Evolutionary conservation across 129 eudicot species (phyloP).

Genomic region (sunflower (Helianthus annuus)): DNA sequence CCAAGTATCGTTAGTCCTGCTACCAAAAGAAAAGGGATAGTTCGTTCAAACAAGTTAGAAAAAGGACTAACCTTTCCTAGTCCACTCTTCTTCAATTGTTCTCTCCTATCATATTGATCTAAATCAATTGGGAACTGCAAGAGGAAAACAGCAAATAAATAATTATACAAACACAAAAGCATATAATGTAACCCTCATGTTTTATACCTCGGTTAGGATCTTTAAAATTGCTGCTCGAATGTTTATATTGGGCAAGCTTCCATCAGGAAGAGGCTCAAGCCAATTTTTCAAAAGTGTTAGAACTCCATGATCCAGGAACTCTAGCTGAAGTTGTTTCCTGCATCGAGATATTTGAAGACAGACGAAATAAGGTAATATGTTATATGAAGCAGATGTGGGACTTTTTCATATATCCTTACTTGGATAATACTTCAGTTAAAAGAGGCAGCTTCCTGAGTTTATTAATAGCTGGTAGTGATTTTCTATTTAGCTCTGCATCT

Average conservation of each 20-base stretch:
- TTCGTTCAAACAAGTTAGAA: not conserved
- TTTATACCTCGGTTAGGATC: conserved; percentile 80
- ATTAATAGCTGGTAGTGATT: conserved; percentile 83
- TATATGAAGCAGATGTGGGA: not conserved
- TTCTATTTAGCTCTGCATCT: conserved; percentile 81
- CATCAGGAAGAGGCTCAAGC: conserved; percentile 99
- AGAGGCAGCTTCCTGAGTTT: conserved; percentile 90
- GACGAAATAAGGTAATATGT: not conserved
- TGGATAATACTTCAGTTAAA: conserved; percentile 78
- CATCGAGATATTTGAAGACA: conserved; percentile 15
- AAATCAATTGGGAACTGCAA: conserved; percentile 85
- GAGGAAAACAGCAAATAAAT: conserved; percentile 5
- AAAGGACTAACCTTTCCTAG: conserved; percentile 70
- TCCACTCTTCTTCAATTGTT: conserved; percentile 85
- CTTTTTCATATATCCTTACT: conserved; percentile 47
- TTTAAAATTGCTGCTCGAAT: conserved; percentile 83
- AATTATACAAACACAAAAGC: conserved; percentile 20
- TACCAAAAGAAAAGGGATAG: conserved; percentile 11
- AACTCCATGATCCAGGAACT: conserved; percentile 94
- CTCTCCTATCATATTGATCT: conserved; percentile 82
- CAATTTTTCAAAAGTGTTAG: conserved; percentile 78
- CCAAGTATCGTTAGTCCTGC: not conserved
- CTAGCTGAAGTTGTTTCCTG: conserved; percentile 95
- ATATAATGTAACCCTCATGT: not conserved
- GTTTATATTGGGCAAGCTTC: conserved; percentile 96